Evolutionary conservation across 2,329 filamentous ascomycete species (phyloP), one percentile per base, ranked within the genome.

Genomic region (Trichophyton verrucosum): DNA sequence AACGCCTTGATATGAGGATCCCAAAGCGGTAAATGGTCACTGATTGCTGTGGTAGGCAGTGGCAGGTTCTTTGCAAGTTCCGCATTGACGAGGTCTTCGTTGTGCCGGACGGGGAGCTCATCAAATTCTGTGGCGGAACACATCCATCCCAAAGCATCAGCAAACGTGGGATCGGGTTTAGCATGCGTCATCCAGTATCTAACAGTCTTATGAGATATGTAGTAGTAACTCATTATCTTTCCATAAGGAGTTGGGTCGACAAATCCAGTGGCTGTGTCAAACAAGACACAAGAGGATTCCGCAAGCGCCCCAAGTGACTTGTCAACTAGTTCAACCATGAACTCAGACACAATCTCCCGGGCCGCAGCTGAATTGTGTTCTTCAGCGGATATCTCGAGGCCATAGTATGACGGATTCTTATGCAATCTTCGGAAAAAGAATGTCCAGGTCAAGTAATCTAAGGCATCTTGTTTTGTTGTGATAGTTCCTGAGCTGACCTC

Each of bases 201-300:
- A 68, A 99, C 91, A 0, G 94, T 99, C 74, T 88, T 88, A 77
- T 99, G 94, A 0, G 91, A 95, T 56, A 94, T 85, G 71, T 99
- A 99, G 80, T 99, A 99, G 80, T 97, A 99, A 73, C 89, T 95
- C 90, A 97, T 96, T 70, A 99, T 97, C 77, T 96, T 96, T 68
- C 94, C 94, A 5, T 97, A 81, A 0, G 92, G 86, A 0, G 94
- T 97, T 0, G 92, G 80, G 67, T 96, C 88, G 30, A 99, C 86
- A 66, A 96, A 88, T 49, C 92, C 92, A 65, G 94, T 96, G 2
- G 73, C 71, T 51, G 87, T 86, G 68, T 89, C 87, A 2, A 95
- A 81, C 17, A 86, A 81, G 15, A 96, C 84, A 76, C 94, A 99
- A 60, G 86, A 86, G 1, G 91, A 97, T 64, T 88, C 82, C 0